Evolutionary conservation across 768 basidiomycete species (phyloP).

Genomic region (Termitomyces eurrhizus): DNA sequence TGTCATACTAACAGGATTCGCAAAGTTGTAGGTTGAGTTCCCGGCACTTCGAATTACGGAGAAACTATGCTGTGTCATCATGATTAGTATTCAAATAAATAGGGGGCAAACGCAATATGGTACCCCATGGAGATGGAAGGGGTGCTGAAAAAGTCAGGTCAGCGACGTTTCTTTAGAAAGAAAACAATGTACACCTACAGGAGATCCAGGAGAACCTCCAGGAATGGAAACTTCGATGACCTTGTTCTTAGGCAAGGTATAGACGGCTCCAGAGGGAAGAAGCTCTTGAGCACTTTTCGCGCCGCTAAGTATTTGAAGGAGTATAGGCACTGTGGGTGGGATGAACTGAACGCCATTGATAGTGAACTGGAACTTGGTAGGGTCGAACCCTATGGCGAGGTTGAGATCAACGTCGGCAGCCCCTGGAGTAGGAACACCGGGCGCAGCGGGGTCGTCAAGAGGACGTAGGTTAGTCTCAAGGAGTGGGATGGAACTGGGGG

Average conservation of each 20-base stretch:
- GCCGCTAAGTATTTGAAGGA: conserved; percentile 59
- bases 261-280: conserved; percentile 45
- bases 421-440: conserved; percentile 13
- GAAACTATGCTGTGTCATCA: conserved; percentile 28
- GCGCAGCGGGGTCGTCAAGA: conserved; percentile 9
- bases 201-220: conserved; percentile 29
- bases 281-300: conserved; percentile 41
- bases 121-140: conserved; percentile 4
- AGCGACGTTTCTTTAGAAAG: conserved; percentile 2
- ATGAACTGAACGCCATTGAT: conserved; percentile 29
- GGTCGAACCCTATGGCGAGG: conserved; percentile 14
- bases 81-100: neutral
- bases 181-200: conserved; percentile 14
- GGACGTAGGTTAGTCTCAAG: conserved; percentile 22
- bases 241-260: conserved; percentile 40
- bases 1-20: neutral
- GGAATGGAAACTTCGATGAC: conserved; percentile 41
- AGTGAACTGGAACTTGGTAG: conserved; percentile 13
- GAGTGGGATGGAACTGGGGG: conserved; percentile 18
- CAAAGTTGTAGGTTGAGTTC: conserved; percentile 26
- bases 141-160: neutral
- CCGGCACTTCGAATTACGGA: conserved; percentile 34
- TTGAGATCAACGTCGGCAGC: conserved; percentile 21
- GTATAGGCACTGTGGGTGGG: conserved; percentile 44
- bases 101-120: neutral